phyloP scores from a whole-genome alignment of 2,329 filamentous ascomycete genomes.

The Nigrospora oryzae region DNA sequence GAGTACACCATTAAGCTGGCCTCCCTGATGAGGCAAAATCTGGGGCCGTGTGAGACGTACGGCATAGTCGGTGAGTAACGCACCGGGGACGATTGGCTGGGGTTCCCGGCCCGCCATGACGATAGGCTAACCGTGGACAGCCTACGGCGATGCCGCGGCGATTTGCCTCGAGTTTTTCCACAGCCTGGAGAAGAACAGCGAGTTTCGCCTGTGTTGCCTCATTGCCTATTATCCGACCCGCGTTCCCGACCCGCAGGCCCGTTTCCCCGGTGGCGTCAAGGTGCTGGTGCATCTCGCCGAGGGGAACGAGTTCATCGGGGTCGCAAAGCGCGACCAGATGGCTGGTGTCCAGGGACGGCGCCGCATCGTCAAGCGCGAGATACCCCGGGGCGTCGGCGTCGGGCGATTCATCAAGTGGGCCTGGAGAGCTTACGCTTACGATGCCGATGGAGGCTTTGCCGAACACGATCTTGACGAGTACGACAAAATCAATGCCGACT shows the following conservation, averaged over 20 bases:
- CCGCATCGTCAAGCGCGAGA: constrained; percentile 21
- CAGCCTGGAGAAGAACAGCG: constrained; percentile 32
- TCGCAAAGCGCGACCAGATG: constrained; percentile 33
- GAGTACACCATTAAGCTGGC: constrained; percentile 26
- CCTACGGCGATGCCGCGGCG: constrained; percentile 34
- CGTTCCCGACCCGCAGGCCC: constrained; percentile 31
- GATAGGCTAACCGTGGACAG: constrained; percentile 10
- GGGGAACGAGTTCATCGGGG: constrained; percentile 25
- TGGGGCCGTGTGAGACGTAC: constrained; percentile 32
- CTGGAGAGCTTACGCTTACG: constrained; percentile 31
- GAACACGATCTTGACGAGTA: constrained; percentile 63
- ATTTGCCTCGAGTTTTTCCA: constrained; percentile 36
- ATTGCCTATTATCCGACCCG: constrained; percentile 36
- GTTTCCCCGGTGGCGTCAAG: constrained; percentile 28
- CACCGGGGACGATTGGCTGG: background rate
- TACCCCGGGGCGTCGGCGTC: constrained; percentile 26
- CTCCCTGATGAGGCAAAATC: constrained; percentile 19
- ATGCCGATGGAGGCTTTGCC: constrained; percentile 57
- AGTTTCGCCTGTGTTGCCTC: constrained; percentile 30
- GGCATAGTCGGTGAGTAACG: constrained; percentile 29
- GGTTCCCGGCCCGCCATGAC: too few relatives aligned
- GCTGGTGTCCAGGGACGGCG: constrained; percentile 35
- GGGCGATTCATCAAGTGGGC: constrained; percentile 26
- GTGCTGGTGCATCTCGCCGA: constrained; percentile 32
- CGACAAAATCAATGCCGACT: constrained; percentile 51